Base-by-base conservation (phyloP, 768 basidiomycete species). In the Suillus alpinus region DNA sequence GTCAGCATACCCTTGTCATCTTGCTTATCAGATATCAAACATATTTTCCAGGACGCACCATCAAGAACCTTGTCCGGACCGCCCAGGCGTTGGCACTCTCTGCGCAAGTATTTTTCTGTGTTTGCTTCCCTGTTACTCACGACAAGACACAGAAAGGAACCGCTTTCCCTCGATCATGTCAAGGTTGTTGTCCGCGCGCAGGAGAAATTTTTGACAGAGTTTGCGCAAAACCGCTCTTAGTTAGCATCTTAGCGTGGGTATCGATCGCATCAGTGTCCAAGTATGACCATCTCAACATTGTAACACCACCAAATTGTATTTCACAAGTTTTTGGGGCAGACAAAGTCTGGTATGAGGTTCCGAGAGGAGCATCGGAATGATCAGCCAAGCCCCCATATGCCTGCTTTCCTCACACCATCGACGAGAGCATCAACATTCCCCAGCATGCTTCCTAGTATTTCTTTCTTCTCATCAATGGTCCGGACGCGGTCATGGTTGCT, bases 361-460 rank as follows among this genome's bases (percentile, higher is more conserved):
- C 56, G 26, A 14, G 26, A 16, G 34, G 6, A 37, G 43, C 40
- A 32, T n/a, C 32, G 50, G 9, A n/a, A 16, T 31, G 2, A 26
- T 62, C 69, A 83, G 37, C 74, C 85, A 59, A 93, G 71, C 6
- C 94, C 92, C 92, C 92, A 95, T 59, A 95, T 86, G 0, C 93
- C 92, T 0, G 91, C 92, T 73, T 87, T 90, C 62, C 88, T 80
- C 37, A 96, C 90, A 0, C 93, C 88, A 63, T 93, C 92, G 6
- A 96, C 92, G 10, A 96, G 80, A 34, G 91, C 89, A 70, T 95
- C 94, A 3, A 96, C 94, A 70, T 96, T 95, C 4, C 92, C 94
- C 47, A 96, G 73, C 85, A 94, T 88, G 49, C 83, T 87, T 0
- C 89, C 89, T 60, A 96, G 68, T 47, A 91, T 71, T 69, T 86